Conservation (phyloP, 768 basidiomycete species). For the Saitozyma sp. region DNA sequence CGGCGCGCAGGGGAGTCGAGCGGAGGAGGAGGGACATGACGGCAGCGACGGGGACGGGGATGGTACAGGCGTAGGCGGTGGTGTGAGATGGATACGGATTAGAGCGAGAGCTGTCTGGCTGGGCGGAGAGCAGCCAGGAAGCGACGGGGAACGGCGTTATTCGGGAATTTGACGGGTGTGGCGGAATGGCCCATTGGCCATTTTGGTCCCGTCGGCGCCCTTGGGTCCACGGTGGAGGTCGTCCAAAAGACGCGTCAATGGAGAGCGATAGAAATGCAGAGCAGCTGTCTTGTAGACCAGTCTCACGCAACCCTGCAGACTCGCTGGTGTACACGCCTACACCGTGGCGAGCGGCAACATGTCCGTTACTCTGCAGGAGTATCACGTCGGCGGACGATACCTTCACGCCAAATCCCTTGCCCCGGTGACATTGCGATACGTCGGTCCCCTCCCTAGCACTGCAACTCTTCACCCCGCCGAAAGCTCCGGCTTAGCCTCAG, state of each 20-base stretch:
- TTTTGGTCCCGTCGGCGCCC: neutral
- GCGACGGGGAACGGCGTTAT: neutral
- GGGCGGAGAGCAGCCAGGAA: conserved; percentile 2
- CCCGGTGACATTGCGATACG: conserved; percentile 38
- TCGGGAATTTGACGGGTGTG: neutral
- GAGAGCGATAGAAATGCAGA: no score
- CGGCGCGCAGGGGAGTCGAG: conserved; percentile 31
- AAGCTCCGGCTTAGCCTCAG: neutral
- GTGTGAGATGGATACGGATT: no score
- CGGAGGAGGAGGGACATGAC: conserved; percentile 45
- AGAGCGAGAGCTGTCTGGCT: no score
- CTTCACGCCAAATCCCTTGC: conserved; percentile 29
- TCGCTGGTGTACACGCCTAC: no score
- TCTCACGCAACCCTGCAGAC: no score
- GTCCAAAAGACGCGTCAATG: neutral
- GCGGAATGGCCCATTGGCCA: neutral
- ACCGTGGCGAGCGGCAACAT: no score
- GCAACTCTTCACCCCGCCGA: no score
- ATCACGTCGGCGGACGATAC: conserved; percentile 29
- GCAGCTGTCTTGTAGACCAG: no score
- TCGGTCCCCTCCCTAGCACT: conserved; percentile 28
- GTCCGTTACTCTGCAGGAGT: neutral
- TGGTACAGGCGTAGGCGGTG: no score
- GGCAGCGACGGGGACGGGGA: no score
- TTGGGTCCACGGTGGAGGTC: conserved; percentile 1